Percentiles rank a stretch among this genome's conserved stretches.
Conservation (phyloP, 2,329 filamentous ascomycete genomes). For the Aspergillus sp. region DNA sequence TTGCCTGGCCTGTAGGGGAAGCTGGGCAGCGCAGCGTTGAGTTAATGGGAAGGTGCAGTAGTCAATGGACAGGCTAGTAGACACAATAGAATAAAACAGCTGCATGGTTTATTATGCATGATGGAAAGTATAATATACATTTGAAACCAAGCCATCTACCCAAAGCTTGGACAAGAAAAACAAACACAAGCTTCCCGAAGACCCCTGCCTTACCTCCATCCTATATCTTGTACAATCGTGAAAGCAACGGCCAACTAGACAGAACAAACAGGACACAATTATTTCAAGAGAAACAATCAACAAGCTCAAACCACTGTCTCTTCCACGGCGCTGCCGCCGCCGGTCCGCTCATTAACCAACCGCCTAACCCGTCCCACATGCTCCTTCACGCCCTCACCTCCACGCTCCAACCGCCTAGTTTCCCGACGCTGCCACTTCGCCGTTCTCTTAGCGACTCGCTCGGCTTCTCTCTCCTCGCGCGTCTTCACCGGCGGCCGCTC, state of each 20-base stretch:
- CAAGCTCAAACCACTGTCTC: not conserved
- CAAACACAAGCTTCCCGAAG: not conserved
- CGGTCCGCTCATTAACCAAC: conserved; percentile 28
- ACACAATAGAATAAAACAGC: not conserved
- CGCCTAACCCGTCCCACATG: conserved; percentile 29
- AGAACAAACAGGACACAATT: not conserved
- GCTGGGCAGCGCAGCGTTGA: too few species aligned
- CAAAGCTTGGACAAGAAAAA: not conserved
- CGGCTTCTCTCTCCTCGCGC: conserved; percentile 34
- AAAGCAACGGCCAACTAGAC: not conserved
- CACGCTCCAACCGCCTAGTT: conserved; percentile 20
- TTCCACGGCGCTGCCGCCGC: not conserved
- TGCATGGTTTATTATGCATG: not conserved
- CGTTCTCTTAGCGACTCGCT: conserved; percentile 30
- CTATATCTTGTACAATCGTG: not conserved
- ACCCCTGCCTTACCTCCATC: not conserved
- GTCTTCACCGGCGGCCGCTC: conserved; percentile 38
- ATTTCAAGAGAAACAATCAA: not conserved
- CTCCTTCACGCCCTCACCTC: conserved; percentile 19
- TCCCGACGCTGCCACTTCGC: conserved; percentile 34
- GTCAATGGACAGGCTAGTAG: too few species aligned
- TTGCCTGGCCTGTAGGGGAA: too few species aligned
- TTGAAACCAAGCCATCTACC: not conserved
- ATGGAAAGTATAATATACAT: conserved; percentile 4
- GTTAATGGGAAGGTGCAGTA: too few species aligned